Evolutionary conservation across 2,329 filamentous ascomycete species (phyloP).

Genomic region (Cladobotryum mycophilum): DNA sequence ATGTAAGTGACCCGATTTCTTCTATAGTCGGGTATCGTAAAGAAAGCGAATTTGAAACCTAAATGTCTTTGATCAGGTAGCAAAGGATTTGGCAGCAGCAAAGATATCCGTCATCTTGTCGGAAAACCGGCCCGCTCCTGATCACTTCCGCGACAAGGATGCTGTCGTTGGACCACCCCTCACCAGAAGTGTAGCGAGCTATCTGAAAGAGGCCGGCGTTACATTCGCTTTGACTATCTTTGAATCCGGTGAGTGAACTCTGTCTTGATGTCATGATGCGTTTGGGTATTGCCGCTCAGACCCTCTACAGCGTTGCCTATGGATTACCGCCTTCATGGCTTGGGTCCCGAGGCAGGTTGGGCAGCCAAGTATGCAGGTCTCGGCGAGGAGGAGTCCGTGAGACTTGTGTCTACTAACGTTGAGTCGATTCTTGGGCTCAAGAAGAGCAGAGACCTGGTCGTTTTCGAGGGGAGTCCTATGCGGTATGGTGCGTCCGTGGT

Average conservation of each 20-base stretch:
- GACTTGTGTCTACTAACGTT: conserved; percentile 34
- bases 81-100: conserved; percentile 6
- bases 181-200: conserved; percentile 30
- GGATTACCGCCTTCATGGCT: conserved; percentile 33
- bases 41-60: neutral
- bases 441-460: conserved; percentile 31
- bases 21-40: neutral
- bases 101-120: conserved; percentile 37
- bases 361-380: conserved; percentile 34
- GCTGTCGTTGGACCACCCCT: conserved; percentile 37
- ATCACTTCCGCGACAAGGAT: conserved; percentile 30
- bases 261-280: too few species aligned
- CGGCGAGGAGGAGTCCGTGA: conserved; percentile 25
- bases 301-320: conserved; percentile 17
- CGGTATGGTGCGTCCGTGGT: conserved; percentile 34
- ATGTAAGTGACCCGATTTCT: conserved; percentile 22
- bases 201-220: conserved; percentile 35
- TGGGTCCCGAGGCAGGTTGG: conserved; percentile 34
- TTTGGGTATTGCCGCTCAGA: too few species aligned
- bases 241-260: conserved; percentile 1
- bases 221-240: conserved; percentile 23
- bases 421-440: conserved; percentile 35
- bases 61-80: conserved; percentile 1
- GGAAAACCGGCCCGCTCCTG: conserved; percentile 23
- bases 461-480: conserved; percentile 38